Evolutionary conservation across 75 land plant genomes (phyloP).

Genomic region (Larix kaempferi): DNA sequence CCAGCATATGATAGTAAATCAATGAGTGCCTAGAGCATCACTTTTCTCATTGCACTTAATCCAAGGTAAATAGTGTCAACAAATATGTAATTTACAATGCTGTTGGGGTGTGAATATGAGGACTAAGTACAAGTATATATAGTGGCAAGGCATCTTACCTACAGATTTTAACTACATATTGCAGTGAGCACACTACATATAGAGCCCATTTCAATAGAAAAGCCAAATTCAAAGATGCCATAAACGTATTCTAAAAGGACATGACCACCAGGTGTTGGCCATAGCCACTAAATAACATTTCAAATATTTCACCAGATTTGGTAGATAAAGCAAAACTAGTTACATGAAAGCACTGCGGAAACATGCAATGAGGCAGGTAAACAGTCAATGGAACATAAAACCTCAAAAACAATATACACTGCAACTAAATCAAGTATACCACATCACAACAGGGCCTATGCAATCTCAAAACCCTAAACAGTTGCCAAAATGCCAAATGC

Average conservation of each 20-base stretch:
- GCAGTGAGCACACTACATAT: neutral
- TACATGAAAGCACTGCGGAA: neutral
- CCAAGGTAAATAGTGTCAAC: neutral
- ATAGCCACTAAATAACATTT: neutral
- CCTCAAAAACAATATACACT: neutral
- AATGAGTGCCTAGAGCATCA: neutral
- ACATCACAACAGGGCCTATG: neutral
- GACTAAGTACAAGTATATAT: neutral
- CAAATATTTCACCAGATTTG: too few relatives aligned
- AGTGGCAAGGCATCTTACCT: neutral
- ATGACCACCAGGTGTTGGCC: neutral
- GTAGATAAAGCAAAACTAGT: too few relatives aligned
- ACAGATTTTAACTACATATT: neutral
- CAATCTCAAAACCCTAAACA: neutral
- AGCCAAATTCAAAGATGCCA: too few relatives aligned
- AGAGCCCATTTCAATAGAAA: neutral
- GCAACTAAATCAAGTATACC: neutral
- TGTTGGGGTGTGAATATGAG: neutral
- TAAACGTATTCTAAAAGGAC: neutral
- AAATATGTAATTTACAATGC: neutral
- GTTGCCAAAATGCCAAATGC: neutral
- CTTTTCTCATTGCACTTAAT: neutral
- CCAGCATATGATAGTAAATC: neutral
- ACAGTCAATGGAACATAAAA: too few relatives aligned
- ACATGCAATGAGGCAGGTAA: neutral